phyloP scores from a whole-genome alignment of 495 filamentous ascomycete genomes.

The Entonaema liquescens region DNA sequence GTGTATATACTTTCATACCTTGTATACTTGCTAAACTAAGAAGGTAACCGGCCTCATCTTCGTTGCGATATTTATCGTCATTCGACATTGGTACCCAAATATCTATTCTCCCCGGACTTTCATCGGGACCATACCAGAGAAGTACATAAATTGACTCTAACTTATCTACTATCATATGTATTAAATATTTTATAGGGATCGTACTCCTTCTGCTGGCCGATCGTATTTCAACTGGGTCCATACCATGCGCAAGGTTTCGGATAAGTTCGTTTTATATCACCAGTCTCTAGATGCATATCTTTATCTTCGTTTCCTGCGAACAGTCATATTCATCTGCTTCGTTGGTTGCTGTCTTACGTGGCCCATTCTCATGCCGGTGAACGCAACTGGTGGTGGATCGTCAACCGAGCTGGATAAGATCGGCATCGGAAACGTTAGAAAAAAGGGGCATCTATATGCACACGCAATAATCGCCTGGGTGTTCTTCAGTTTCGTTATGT shows the following conservation, averaged over 20 bases:
- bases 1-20: not conserved
- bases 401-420: conserved; percentile 68
- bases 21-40: conserved; percentile 13
- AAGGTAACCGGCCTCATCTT: conserved; percentile 38
- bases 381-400: conserved; percentile 71
- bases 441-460: conserved; percentile 65
- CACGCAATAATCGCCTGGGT: conserved; percentile 67
- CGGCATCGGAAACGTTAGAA: conserved; percentile 71
- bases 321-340: conserved; percentile 73
- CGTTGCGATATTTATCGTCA: conserved; percentile 41
- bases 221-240: conserved; percentile 67
- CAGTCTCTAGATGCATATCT: conserved; percentile 79
- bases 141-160: conserved; percentile 24
- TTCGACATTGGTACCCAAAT: conserved; percentile 39
- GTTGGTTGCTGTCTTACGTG: conserved; percentile 76
- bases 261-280: conserved; percentile 70
- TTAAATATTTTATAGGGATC: conserved; percentile 39
- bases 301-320: conserved; percentile 80
- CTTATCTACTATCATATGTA: not conserved
- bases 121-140: conserved; percentile 44
- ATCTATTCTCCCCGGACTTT: conserved; percentile 44
- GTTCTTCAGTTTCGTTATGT: conserved; percentile 77
- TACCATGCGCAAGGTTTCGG: conserved; percentile 67
- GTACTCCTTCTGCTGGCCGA: conserved; percentile 31
- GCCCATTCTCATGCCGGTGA: conserved; percentile 81